Evolutionary conservation across 2,329 filamentous ascomycete species (phyloP).

Genomic region (Botrytis fragariae): DNA sequence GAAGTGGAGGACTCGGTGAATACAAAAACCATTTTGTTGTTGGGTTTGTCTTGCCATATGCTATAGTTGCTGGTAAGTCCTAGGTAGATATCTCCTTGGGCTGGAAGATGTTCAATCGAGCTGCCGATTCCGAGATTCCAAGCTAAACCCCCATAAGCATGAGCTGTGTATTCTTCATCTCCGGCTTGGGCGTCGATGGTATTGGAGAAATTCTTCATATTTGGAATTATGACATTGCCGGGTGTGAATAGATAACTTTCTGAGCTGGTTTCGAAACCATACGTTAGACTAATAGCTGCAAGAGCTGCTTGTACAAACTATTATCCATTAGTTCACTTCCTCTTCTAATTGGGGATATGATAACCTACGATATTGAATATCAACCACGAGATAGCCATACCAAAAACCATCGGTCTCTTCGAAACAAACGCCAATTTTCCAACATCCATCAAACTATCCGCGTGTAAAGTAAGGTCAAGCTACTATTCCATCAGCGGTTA

Average conservation of each 20-base stretch:
- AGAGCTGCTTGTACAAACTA: conserved; percentile 45
- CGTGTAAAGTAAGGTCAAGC: conserved; percentile 38
- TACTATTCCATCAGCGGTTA: conserved; percentile 21
- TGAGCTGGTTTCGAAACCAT: conserved; percentile 43
- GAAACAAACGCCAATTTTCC: conserved; percentile 36
- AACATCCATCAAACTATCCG: conserved; percentile 38
- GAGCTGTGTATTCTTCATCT: conserved; percentile 46
- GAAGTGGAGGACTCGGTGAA: conserved; percentile 41
- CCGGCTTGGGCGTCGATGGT: conserved; percentile 26
- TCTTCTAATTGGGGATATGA: neutral
- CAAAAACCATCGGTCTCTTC: conserved; percentile 33
- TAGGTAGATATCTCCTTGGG: neutral
- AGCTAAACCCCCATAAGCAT: conserved; percentile 44
- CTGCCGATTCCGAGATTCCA: conserved; percentile 35
- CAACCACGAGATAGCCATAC: conserved; percentile 37
- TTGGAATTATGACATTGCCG: conserved; percentile 41
- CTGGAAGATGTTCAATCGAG: conserved; percentile 16
- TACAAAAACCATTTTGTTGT: conserved; percentile 6
- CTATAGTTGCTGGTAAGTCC: neutral
- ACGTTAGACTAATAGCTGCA: conserved; percentile 45
- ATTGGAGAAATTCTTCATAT: conserved; percentile 42
- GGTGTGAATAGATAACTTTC: conserved; percentile 37
- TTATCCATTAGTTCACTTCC: neutral
- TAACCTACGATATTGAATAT: conserved; percentile 38
- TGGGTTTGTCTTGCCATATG: conserved; percentile 4